phyloP scores from a whole-genome alignment of 148 eudicot genomes.

The Simmondsia chinensis region DNA sequence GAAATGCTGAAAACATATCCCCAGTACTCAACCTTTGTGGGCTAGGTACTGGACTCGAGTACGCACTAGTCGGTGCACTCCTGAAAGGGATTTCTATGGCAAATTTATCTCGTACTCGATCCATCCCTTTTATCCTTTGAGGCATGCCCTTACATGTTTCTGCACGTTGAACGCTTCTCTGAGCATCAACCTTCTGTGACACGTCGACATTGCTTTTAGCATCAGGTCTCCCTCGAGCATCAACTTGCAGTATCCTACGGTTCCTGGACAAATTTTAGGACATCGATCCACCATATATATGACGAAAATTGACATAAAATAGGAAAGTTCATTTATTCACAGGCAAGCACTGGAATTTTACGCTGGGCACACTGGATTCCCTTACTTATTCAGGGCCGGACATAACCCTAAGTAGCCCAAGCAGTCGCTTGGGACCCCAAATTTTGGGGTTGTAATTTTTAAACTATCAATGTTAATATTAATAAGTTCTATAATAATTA shows the following conservation, averaged over 20 bases:
- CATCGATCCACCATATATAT: not conserved
- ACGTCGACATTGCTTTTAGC: slow-evolving; percentile 9
- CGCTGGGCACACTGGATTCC: no score
- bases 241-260: slow-evolving; percentile 21
- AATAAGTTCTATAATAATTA: no score
- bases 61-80: slow-evolving; percentile 53
- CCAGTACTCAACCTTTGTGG: slow-evolving; percentile 33
- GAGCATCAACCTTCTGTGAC: slow-evolving; percentile 14
- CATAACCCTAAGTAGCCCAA: no score
- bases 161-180: slow-evolving; percentile 15
- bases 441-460: no score
- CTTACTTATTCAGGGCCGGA: no score
- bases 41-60: slow-evolving; percentile 50
- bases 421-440: no score
- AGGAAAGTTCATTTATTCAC: no score
- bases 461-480: no score
- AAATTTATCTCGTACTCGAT: slow-evolving; percentile 13
- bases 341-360: no score
- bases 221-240: slow-evolving; percentile 24
- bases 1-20: slow-evolving; percentile 23
- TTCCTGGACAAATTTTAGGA: not conserved
- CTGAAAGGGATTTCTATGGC: slow-evolving; percentile 20
- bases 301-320: no score
- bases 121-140: slow-evolving; percentile 7
- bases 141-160: slow-evolving; percentile 26